phyloP scores from a whole-genome alignment of 169 alveolate genomes.

The Ichthyophthirius multifiliis region DNA sequence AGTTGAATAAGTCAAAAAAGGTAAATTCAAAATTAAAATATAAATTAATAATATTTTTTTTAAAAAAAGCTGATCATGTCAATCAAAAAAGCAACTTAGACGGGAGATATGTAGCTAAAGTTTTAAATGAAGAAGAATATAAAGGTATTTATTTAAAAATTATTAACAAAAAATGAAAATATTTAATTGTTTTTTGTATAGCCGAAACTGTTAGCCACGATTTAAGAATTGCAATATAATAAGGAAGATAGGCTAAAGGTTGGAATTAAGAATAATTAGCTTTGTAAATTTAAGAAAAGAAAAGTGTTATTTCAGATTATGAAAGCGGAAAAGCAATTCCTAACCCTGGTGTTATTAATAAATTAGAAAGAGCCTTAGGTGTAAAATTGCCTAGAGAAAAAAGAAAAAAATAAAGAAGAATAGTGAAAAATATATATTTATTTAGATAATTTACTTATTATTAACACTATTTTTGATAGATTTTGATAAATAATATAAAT shows the following conservation, averaged over 20 bases:
- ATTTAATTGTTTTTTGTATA: not conserved
- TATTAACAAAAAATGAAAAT: not conserved
- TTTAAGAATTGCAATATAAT: slow-evolving; percentile 27
- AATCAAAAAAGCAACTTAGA: not conserved
- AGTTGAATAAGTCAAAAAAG: not conserved
- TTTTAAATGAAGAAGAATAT: slow-evolving; percentile 8
- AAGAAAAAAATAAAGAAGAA: not conserved
- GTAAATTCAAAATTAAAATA: not conserved
- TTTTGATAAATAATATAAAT: too few species aligned
- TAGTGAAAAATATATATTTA: too few species aligned
- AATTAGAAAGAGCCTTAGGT: slow-evolving; percentile 61
- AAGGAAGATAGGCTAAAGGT: slow-evolving; percentile 61
- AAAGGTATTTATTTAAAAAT: not conserved
- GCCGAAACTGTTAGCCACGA: slow-evolving; percentile 23
- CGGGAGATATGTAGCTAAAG: slow-evolving; percentile 9
- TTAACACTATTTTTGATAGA: too few species aligned
- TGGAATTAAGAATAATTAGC: slow-evolving; percentile 73
- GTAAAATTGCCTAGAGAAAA: slow-evolving; percentile 54
- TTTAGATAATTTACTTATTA: too few species aligned
- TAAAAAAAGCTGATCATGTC: not conserved
- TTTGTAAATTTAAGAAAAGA: slow-evolving; percentile 63
- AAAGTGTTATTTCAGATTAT: slow-evolving; percentile 51
- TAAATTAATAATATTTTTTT: not conserved
- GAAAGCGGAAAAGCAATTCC: slow-evolving; percentile 68
- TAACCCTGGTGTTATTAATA: slow-evolving; percentile 48